Evolutionary conservation across 495 filamentous ascomycete species (phyloP), one percentile per base, ranked within the genome.

Genomic region (Gamarada debralockiae): DNA sequence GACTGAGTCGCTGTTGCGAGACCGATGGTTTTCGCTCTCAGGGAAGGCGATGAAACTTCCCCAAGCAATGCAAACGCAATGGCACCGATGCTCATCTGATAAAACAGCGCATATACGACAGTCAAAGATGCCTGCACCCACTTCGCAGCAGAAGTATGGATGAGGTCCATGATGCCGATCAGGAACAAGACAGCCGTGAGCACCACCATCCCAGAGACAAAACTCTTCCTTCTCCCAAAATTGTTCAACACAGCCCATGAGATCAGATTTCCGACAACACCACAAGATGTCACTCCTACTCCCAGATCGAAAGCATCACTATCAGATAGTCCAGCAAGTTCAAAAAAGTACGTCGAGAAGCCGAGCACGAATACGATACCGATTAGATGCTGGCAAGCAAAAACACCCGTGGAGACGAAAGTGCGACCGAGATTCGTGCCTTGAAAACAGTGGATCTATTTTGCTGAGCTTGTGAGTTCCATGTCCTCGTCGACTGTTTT

Each of bases 351-450:
- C 15, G 83, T 81, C 7, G 77, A 80, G 60, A 86, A 87, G 31
- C 82, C 83, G 37, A 81, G 82, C 34, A 81, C 82, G 64, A 92
- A 79, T 50, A 82, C 60, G 55, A 83, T 84, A 13, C 87, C 87
- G 43, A 74, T 82, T 20, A 90, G 68, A 18, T 82, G 81, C 65
- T 90, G 87, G 34, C 87, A 84, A 8, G 81, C 73, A 81, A 84
- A 92, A 44, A 79, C 75, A 63, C 80, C 73, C 65, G 78, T 81
- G 47, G 80, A 75, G 52, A 87, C 84, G 54, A 85, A 82, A 1
- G 87, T 91, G 37, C 86, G 80, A 38, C 81, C 74, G 2, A 76
- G 67, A 59, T 90, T 81, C 33, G 75, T 75, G 31, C 83, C 81
- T 45, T 70, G 79, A 72, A 89, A 86, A 64, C 83, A 83, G 54